Base-by-base conservation (phyloP, 805 yeast species). In the Saccharomyces mikatae region DNA sequence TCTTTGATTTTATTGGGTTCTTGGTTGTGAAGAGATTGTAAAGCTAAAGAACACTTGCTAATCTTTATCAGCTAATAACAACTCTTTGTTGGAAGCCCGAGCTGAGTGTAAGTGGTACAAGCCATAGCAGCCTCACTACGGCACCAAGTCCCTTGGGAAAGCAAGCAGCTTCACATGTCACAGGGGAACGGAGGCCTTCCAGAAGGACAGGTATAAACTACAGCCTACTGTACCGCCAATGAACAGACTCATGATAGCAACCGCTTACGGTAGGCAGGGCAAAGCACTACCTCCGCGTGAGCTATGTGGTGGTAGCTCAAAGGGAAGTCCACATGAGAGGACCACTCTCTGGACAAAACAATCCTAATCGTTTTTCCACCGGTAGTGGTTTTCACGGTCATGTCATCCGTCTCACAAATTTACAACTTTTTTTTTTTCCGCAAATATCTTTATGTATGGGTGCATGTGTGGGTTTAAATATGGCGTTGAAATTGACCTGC, bases 1-100 rank as follows among this genome's bases (percentile, higher is more conserved):
- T 62, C 55, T 36, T 6, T 36, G 44, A 36, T 36, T 17, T 47
- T 58, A 53, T 56, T 57, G 62, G 58, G n/a, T 54, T 55, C 47
- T 46, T 50, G 48, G 46, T 54, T 22, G 26, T 36, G 21, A 11
- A 17, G 17, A 36, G 44, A 17, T 36, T 36, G 24, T 36, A 6
- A 8, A 17, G 24, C 44, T 17, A 36, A 36, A 17, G 6, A 17
- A 17, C 24, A 17, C 13, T 36, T 36, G 8, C 4, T 8, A 2
- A 36, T 13, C 11, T 31, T 17, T 17, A 36, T 36, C 24, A n/a
- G 24, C 44, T 36, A 17, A 17, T 36, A 36, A 9, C 13, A 17
- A 36, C 3, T 17, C 24, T 17, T 36, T 4, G 17, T 17, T 8
- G 9, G 24, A 21, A 36, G 4, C 22, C 8, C 11, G 17, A 8